Percentiles rank a stretch among this genome's conserved stretches.
These are phyloP conservation scores for Herpotrichia juniperi DNA, from an alignment of 2,329 filamentous ascomycete genomes.

Conservation along the genomic window DNA sequence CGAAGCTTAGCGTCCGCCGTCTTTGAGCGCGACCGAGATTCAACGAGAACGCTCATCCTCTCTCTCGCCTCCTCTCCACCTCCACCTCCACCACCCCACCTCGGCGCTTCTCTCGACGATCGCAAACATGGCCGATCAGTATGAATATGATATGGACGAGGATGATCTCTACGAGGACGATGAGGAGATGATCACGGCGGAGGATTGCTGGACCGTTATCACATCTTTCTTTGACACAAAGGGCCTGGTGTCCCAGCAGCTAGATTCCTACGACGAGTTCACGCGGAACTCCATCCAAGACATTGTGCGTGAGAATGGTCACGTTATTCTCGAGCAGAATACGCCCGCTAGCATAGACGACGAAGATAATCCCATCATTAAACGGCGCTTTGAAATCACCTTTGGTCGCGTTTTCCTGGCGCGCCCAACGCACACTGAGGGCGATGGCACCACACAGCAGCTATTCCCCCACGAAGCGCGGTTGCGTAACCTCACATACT, in stretches of 20 bases:
- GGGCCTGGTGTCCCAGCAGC: conserved; percentile 94
- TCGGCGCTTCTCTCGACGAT: background rate
- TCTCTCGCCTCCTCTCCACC: background rate
- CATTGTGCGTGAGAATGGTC: conserved; percentile 88
- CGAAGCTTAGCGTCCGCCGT: background rate
- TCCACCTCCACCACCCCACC: background rate
- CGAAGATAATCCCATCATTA: conserved; percentile 71
- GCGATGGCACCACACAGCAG: conserved; percentile 83
- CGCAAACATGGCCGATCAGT: conserved; percentile 61
- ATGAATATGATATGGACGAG: conserved; percentile 69
- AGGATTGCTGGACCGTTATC: conserved; percentile 99
- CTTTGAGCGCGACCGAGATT: background rate
- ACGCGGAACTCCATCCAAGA: conserved; percentile 93
- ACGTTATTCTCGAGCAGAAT: conserved; percentile 91
- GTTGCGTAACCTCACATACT: conserved; percentile 93
- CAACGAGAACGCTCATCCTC: background rate
- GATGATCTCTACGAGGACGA: conserved; percentile 64
- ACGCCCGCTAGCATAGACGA: conserved; percentile 78
- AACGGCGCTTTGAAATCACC: conserved; percentile 93
- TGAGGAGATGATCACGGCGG: conserved; percentile 79
- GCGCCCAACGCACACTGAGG: conserved; percentile 89
- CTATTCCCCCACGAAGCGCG: conserved; percentile 94
- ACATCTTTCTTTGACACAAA: conserved; percentile 96
- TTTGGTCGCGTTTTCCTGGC: conserved; percentile 91
- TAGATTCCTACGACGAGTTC: conserved; percentile 98